Evolutionary conservation across 2,329 filamentous ascomycete genomes (phyloP), one percentile per base, ranked within the genome.

Genomic region (Capronia americana): DNA sequence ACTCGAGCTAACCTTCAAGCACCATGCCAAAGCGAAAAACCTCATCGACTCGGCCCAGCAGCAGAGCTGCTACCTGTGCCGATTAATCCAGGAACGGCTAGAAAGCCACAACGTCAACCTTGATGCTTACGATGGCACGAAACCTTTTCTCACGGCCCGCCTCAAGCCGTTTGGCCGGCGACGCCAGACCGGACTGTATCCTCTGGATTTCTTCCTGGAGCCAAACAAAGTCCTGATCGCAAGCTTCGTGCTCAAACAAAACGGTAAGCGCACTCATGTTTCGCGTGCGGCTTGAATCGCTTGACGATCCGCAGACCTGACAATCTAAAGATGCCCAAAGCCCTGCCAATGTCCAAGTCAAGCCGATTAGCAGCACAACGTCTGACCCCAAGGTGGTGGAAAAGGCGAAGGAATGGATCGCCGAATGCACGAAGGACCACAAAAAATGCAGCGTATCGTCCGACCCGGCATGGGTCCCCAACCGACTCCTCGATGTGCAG

Each of bases 151-250:
- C 14, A 44, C 38, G 4, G 38, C 38, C 38, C 38, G 38, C 14
- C 38, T 44, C 14, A 44, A 44, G 38, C 38, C 38, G 38, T 44
- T 44, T n/a, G 14, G 38, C 17, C 38, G 38, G 4, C 38, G 38
- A 17, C 38, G 38, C 17, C 38, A 44, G 20, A 10, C 30, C 7
- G 58, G 50, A 4, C 28, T 65, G 11, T 65, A 57, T n/a, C 63
- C 32, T 26, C 57, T 65, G 23, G 63, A 65, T 55, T 63, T 65
- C 48, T 55, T 54, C 17, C 30, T 65, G 26, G 63, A 61, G 14
- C 38, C 50, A 7, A 24, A 23, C 17, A 41, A 50, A 17, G n/a
- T 24, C 11, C 30, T 32, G 30, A 17, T 65, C 11, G 55, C 57
- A 7, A 65, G 63, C 50, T 65, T 65, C 32, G 50, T 65, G 2